Percentiles rank a stretch among this genome's conserved stretches.
These are phyloP conservation scores for Triticum turgidum DNA, from an alignment of 176 grass and related monocot species.

Conservation along the genomic window DNA sequence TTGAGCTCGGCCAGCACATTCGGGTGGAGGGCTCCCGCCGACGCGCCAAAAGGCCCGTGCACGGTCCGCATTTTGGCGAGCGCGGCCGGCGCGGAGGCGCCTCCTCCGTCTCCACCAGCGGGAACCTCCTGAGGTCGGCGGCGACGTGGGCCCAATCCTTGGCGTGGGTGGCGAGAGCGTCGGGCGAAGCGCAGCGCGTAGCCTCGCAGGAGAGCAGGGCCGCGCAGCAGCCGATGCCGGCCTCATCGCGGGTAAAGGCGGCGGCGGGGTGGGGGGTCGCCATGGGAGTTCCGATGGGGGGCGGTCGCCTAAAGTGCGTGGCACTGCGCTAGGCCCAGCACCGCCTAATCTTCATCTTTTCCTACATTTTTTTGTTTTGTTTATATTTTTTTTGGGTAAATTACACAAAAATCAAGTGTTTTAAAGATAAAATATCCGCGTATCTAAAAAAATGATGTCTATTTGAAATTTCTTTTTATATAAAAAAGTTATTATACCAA, in stretches of 20 bases:
- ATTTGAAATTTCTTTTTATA: too few species aligned
- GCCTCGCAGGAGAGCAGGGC: constrained; percentile 2
- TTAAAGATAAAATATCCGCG: too few species aligned
- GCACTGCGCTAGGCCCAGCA: too few species aligned
- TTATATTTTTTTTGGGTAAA: too few species aligned
- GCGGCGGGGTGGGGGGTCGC: not conserved
- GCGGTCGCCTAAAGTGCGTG: too few species aligned
- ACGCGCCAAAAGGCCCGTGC: constrained; percentile 62
- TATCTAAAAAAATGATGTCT: too few species aligned
- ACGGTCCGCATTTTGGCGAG: constrained; percentile 35
- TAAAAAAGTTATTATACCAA: too few species aligned
- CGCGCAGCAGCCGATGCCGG: constrained; percentile 63
- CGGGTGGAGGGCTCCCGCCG: constrained; percentile 55
- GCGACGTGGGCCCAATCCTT: constrained; percentile 82
- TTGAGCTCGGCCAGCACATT: not conserved
- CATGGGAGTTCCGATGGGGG: too few species aligned
- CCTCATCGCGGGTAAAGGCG: constrained; percentile 44
- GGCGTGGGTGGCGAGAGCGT: constrained; percentile 45
- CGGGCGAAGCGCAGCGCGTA: constrained; percentile 26
- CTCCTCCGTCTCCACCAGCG: constrained; percentile 12
- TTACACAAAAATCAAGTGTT: too few species aligned
- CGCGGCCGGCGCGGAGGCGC: not conserved
- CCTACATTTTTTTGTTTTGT: too few species aligned
- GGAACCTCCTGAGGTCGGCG: constrained; percentile 60
- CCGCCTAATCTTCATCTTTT: too few species aligned